Conservation (phyloP, 2,329 filamentous ascomycete species). For the Phialocephala subalpina region DNA sequence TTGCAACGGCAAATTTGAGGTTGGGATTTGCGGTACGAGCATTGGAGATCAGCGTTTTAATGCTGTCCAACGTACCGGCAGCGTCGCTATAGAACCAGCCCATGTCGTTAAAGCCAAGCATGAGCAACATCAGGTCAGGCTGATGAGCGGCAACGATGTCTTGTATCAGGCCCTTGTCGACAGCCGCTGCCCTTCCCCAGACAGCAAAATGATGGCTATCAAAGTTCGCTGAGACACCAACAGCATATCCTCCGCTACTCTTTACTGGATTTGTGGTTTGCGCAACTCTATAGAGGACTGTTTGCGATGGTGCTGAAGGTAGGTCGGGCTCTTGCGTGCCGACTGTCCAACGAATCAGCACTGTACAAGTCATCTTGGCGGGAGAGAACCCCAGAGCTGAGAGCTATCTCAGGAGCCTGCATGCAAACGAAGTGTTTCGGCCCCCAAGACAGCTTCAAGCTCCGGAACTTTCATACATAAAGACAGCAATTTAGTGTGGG, state of each 20-base stretch:
- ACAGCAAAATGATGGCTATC: slow-evolving; percentile 45
- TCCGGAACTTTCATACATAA: no score
- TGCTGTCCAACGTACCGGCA: slow-evolving; percentile 16
- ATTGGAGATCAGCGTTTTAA: slow-evolving; percentile 15
- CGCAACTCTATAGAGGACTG: not conserved
- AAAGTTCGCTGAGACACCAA: slow-evolving; percentile 39
- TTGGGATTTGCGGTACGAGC: slow-evolving; percentile 25
- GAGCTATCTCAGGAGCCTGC: no score
- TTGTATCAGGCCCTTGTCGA: slow-evolving; percentile 37
- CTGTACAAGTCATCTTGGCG: no score
- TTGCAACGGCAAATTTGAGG: slow-evolving; percentile 23
- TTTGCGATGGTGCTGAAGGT: not conserved
- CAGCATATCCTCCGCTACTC: slow-evolving; percentile 37
- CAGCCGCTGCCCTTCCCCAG: slow-evolving; percentile 46
- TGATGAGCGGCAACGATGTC: slow-evolving; percentile 27
- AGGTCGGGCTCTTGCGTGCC: not conserved
- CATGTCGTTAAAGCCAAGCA: slow-evolving; percentile 32
- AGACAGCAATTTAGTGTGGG: no score
- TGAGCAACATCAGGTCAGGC: not conserved
- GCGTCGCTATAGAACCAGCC: slow-evolving; percentile 24
- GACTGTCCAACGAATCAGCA: no score
- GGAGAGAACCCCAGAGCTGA: no score
- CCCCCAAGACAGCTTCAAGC: no score
- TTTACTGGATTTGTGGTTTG: not conserved
- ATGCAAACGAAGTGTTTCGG: no score